Base-by-base conservation (phyloP, 768 basidiomycete species). In the Melanogaster broomeanus region DNA sequence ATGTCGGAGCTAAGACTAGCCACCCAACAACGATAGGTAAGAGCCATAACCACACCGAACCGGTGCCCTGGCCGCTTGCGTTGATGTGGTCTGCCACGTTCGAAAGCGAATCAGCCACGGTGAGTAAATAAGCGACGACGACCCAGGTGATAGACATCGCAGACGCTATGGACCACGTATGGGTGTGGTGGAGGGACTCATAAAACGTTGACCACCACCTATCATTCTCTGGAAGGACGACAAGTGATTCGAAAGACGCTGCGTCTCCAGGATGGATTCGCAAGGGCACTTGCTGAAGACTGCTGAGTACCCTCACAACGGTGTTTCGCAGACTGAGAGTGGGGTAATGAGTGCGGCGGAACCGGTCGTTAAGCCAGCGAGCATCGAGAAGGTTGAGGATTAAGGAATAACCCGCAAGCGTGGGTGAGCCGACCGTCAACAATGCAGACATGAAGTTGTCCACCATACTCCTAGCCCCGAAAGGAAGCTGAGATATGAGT, bases 401-500 rank as follows among this genome's bases (percentile, higher is more conserved):
- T 9, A 80, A 48, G 2, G 78, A 78, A 56, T 78, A 80, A 5
- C 71, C 73, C 1, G 78, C 76, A 5, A 80, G 70, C 4, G 61
- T 60, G 0, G 78, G 78, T 0, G 75, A 77, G 1, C 78, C 78
- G 25, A 80, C 57, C 1, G 75, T 72, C 31, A 80, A 62, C 8
- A 80, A 13, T 18, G 72, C 70, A 8, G 76, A 72, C 53, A 70
- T 64, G 34, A 78, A 59, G 45, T 79, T 77, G 18, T 76, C 75
- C n/a, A 67, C 54, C 24, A 60, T 70, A 45, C 70, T 69, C 11
- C 55, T 63, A 27, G 72, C 67, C 9, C 77, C 77, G 22, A 77
- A 80, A 0, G 78, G 79, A n/a, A 80, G 71, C 42, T 78, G 77
- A 0, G 77, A 77, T 18, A 80, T 62, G 8, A 80, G 53, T 1